A percentile compares a stretch with the other conserved stretches of the same genome.
These are phyloP conservation scores for Claviceps pazoutovae DNA, from an alignment of 2,329 filamentous ascomycete genomes.

Conservation along the genomic window DNA sequence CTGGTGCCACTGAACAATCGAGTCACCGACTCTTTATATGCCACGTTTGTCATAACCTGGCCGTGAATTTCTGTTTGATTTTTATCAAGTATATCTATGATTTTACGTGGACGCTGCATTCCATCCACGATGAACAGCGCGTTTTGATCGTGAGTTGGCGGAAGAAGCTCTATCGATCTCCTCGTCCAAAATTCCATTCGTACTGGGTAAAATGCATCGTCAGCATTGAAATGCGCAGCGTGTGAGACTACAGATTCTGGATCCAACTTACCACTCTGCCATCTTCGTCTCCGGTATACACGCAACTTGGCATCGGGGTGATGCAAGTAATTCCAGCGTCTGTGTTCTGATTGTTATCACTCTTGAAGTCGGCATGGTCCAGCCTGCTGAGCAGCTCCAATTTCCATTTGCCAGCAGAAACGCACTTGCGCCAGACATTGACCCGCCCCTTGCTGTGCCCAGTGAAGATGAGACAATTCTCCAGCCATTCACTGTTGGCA, in stretches of 20 bases:
- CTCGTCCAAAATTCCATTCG: conserved; percentile 48
- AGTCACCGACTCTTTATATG: not conserved
- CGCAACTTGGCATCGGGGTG: conserved; percentile 62
- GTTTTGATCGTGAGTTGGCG: not conserved
- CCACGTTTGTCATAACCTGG: not conserved
- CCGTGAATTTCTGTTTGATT: not conserved
- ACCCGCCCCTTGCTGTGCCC: conserved; percentile 75
- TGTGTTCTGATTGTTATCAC: conserved; percentile 42
- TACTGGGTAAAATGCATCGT: conserved; percentile 27
- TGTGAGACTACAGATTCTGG: not conserved
- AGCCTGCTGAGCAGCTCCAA: conserved; percentile 69
- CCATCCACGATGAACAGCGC: not conserved
- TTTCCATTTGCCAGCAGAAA: conserved; percentile 49
- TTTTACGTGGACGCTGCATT: not conserved
- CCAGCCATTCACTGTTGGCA: conserved; percentile 78
- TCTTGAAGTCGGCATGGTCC: conserved; percentile 60
- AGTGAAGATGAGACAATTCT: conserved; percentile 74
- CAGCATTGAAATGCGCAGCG: conserved; percentile 2
- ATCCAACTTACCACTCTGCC: conserved; percentile 57
- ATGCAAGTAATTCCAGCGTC: conserved; percentile 74
- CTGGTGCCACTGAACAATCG: too few relatives aligned
- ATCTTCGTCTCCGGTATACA: conserved; percentile 91
- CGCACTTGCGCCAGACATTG: conserved; percentile 55
- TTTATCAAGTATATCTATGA: not conserved
- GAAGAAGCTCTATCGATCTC: conserved; percentile 36